These are phyloP conservation scores for Ogataea pilisensis DNA, from an alignment of 805 yeast species.

Conservation along the genomic window DNA sequence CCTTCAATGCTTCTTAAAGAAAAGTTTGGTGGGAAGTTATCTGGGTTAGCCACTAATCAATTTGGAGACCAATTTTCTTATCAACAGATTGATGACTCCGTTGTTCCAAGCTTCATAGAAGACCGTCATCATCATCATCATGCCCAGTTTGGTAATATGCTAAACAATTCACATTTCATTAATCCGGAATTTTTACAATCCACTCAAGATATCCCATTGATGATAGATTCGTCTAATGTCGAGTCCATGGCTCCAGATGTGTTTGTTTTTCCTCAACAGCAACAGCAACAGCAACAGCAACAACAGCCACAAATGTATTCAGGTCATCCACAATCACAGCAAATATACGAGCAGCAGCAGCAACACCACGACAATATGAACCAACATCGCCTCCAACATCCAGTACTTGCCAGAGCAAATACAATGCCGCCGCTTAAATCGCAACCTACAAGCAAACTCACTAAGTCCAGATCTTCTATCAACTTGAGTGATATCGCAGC, in stretches of 20 bases:
- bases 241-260: constrained; percentile 13
- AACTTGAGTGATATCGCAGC: constrained; percentile 53
- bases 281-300: constrained; percentile 14
- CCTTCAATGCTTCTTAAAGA: constrained; percentile 28
- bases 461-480: constrained; percentile 47
- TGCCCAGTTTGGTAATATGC: neutral
- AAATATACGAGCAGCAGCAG: neutral
- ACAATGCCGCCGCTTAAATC: constrained; percentile 14
- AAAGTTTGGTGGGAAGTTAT: constrained; percentile 28
- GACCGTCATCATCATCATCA: no score
- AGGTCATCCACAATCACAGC: neutral
- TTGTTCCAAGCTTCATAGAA: no score
- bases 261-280: constrained; percentile 5
- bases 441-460: constrained; percentile 17
- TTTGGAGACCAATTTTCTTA: neutral
- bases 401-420: constrained; percentile 10
- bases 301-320: neutral
- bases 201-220: constrained; percentile 16
- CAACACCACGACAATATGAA: neutral
- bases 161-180: constrained; percentile 10
- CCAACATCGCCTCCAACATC: constrained; percentile 6
- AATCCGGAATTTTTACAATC: constrained; percentile 19
- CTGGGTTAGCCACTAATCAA: constrained; percentile 10
- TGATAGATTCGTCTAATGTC: constrained; percentile 21
- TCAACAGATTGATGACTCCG: neutral